Evolutionary conservation across 2,329 filamentous ascomycete genomes (phyloP).

Genomic region (Hypoxylon sp.): DNA sequence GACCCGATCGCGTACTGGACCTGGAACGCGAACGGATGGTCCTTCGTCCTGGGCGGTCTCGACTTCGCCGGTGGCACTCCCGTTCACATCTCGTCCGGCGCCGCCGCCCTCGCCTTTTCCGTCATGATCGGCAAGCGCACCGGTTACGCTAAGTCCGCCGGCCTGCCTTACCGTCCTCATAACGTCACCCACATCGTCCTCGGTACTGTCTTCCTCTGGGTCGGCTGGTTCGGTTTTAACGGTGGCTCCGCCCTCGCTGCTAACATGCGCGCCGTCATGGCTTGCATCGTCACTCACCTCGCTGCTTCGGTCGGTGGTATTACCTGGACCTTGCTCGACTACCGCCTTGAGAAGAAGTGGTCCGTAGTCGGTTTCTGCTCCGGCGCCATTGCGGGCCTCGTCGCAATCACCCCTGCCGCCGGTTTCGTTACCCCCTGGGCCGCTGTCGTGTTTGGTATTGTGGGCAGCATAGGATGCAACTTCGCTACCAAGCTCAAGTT

Average conservation of each 20-base stretch:
- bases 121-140: slow-evolving; percentile 79
- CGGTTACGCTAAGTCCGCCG: slow-evolving; percentile 72
- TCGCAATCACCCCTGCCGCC: slow-evolving; percentile 87
- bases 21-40: slow-evolving; percentile 82
- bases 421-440: slow-evolving; percentile 81
- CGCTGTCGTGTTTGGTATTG: slow-evolving; percentile 71
- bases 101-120: slow-evolving; percentile 79
- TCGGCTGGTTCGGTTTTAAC: slow-evolving; percentile 98
- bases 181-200: slow-evolving; percentile 82
- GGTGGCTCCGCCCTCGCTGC: slow-evolving; percentile 85
- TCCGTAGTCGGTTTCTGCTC: slow-evolving; percentile 95
- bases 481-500: slow-evolving; percentile 89
- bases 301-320: slow-evolving; percentile 86
- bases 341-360: slow-evolving; percentile 93
- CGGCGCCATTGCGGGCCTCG: slow-evolving; percentile 87
- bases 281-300: slow-evolving; percentile 88
- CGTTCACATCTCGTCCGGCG: slow-evolving; percentile 81
- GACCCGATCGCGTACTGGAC: slow-evolving; percentile 83
- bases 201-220: slow-evolving; percentile 85
- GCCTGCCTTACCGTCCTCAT: slow-evolving; percentile 78
- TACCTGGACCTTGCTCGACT: slow-evolving; percentile 89
- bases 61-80: slow-evolving; percentile 84
- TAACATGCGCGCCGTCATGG: slow-evolving; percentile 91
- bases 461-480: slow-evolving; percentile 79
- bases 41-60: slow-evolving; percentile 76